Conservation (phyloP, 78 protist species). For the Emiliania huxleyi region DNA sequence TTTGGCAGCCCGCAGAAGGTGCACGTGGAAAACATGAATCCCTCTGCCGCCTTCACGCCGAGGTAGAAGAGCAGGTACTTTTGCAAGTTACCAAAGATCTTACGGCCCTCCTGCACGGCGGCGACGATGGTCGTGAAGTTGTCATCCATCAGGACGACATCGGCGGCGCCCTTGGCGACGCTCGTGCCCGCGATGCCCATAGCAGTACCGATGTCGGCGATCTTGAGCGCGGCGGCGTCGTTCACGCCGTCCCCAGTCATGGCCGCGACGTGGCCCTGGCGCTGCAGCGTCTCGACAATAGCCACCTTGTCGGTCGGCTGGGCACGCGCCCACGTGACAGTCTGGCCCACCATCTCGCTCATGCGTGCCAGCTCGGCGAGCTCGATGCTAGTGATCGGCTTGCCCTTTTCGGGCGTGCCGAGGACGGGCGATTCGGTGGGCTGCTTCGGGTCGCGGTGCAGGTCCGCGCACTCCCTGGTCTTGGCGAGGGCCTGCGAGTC, state of each 20-base stretch:
- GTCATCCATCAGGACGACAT: conserved; percentile 84
- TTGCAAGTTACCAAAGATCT: too few relatives aligned
- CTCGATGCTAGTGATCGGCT: too few relatives aligned
- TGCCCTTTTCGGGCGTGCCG: too few relatives aligned
- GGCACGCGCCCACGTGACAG: not conserved
- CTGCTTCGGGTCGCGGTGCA: too few relatives aligned
- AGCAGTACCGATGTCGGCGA: conserved; percentile 85
- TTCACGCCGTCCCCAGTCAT: conserved; percentile 95
- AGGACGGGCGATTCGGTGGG: too few relatives aligned
- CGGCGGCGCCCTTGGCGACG: conserved; percentile 35
- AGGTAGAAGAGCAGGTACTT: too few relatives aligned
- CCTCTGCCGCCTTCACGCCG: too few relatives aligned
- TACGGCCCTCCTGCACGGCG: conserved; percentile 91
- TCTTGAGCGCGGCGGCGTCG: conserved; percentile 94
- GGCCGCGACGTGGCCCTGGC: conserved; percentile 40
- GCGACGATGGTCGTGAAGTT: conserved; percentile 89
- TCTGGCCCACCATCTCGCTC: not conserved
- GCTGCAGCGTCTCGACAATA: too few relatives aligned
- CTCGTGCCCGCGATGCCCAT: conserved; percentile 83
- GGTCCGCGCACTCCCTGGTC: too few relatives aligned
- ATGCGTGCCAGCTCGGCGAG: not conserved
- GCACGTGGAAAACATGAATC: too few relatives aligned
- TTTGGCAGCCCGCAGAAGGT: too few relatives aligned
- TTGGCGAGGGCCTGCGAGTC: not conserved
- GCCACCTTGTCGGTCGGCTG: not conserved